Percentiles rank a stretch among this genome's conserved stretches.
These are phyloP conservation scores for Schizochytrium sp. DNA, from an alignment of 108 stramenopile species.

Conservation along the genomic window DNA sequence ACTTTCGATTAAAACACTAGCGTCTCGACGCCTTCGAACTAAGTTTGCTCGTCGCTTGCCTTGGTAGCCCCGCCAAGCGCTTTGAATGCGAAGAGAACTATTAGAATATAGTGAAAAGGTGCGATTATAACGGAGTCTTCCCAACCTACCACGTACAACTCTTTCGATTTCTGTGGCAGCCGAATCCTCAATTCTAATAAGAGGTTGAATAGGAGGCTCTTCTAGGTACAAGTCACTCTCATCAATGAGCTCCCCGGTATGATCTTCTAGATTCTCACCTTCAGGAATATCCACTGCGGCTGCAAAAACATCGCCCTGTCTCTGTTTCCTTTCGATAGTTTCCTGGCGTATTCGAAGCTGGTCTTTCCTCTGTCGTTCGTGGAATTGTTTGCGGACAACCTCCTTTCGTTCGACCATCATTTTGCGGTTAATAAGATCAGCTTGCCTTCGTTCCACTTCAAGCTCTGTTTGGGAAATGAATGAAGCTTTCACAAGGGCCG, in stretches of 20 bases:
- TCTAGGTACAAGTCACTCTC: neutral
- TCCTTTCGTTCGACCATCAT: constrained; percentile 26
- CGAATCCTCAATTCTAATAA: neutral
- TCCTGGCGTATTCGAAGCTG: constrained; percentile 40
- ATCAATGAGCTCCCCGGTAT: constrained; percentile 15
- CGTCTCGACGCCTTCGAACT: neutral
- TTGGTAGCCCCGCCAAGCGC: neutral
- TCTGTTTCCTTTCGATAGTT: constrained; percentile 21
- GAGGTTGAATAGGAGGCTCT: neutral
- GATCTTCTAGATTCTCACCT: neutral
- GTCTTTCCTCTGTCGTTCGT: constrained; percentile 14
- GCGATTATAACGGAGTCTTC: neutral
- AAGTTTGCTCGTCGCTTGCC: neutral
- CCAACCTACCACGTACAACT: constrained; percentile 15
- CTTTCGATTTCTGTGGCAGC: constrained; percentile 22
- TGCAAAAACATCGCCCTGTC: constrained; percentile 27
- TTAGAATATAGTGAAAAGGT: neutral
- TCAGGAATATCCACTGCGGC: neutral
- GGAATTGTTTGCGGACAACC: neutral
- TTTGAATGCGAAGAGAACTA: constrained; percentile 25
- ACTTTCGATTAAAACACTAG: constrained; percentile 37
- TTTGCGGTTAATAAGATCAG: neutral
- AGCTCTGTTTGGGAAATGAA: constrained; percentile 30
- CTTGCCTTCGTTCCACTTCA: neutral
- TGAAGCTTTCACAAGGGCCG: neutral